These are phyloP conservation scores for Aureoboletus auriporus DNA, from an alignment of 768 basidiomycete species.

Conservation along the genomic window DNA sequence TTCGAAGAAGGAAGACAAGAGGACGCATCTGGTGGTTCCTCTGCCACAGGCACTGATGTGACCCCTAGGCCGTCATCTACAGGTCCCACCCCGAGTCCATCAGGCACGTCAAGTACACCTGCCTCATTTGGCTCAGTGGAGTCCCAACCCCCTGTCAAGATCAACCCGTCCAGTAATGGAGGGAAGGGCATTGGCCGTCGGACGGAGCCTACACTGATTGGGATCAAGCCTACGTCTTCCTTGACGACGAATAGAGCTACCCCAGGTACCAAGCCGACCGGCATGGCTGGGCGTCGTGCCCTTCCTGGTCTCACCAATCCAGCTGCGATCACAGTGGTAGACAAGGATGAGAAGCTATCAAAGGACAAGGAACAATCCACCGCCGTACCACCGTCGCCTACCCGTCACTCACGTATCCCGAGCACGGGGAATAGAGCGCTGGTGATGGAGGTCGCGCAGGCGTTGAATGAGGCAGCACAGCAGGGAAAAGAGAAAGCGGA, in stretches of 20 bases:
- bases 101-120: not conserved
- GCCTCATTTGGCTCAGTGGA: not conserved
- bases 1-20: conserved; percentile 14
- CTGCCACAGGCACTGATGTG: not conserved
- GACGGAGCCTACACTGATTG: conserved; percentile 32
- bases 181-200: conserved; percentile 28
- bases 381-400: conserved; percentile 28
- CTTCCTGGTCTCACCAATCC: conserved; percentile 38
- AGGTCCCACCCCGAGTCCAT: conserved; percentile 1
- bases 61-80: conserved; percentile 2
- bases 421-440: conserved; percentile 67
- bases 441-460: conserved; percentile 77
- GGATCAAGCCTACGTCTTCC: conserved; percentile 21
- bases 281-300: conserved; percentile 36
- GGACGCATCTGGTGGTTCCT: not conserved
- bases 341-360: conserved; percentile 2
- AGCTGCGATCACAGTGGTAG: not conserved
- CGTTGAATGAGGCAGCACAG: conserved; percentile 39
- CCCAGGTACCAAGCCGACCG: conserved; percentile 8
- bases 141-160: conserved; percentile 5
- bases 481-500: not conserved
- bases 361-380: conserved; percentile 20
- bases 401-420: conserved; percentile 53
- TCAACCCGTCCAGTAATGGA: not conserved
- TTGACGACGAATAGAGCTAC: not conserved